These are phyloP conservation scores for Dendrocalamus sinicus DNA, from an alignment of 176 grass and related monocot genomes.

Conservation along the genomic window DNA sequence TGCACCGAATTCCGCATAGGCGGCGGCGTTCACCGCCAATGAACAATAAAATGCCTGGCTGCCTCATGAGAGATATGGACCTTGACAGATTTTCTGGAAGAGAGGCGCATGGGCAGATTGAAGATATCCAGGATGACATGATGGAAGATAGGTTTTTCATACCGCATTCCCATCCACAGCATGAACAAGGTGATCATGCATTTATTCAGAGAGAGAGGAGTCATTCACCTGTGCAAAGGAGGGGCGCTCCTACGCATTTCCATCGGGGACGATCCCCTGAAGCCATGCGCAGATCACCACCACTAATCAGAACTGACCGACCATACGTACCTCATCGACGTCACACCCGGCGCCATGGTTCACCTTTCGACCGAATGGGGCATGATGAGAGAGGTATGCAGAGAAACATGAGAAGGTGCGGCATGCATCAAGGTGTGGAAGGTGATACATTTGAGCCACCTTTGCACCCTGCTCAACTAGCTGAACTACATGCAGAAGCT, in stretches of 20 bases:
- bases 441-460: constrained; percentile 43
- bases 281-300: constrained; percentile 50
- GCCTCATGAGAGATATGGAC: constrained; percentile 42
- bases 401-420: constrained; percentile 44
- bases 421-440: constrained; percentile 30
- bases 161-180: constrained; percentile 32
- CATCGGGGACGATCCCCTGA: constrained; percentile 54
- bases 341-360: constrained; percentile 29
- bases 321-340: constrained; percentile 31
- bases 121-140: constrained; percentile 46
- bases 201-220: constrained; percentile 51
- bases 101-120: constrained; percentile 35
- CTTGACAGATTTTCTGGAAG: constrained; percentile 40
- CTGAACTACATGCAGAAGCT: constrained; percentile 39
- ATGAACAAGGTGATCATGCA: constrained; percentile 38
- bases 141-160: constrained; percentile 47
- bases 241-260: constrained; percentile 45
- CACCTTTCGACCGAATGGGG: constrained; percentile 38
- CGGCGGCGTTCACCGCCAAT: constrained; percentile 31
- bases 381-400: constrained; percentile 51
- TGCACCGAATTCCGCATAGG: constrained; percentile 30
- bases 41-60: constrained; percentile 23
- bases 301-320: constrained; percentile 49
- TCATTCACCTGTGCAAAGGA: constrained; percentile 55
- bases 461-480: constrained; percentile 43